A percentile compares a stretch with the other conserved stretches of the same genome.
Conservation (phyloP, 2,329 filamentous ascomycete species). For the Fusarium sp. region DNA sequence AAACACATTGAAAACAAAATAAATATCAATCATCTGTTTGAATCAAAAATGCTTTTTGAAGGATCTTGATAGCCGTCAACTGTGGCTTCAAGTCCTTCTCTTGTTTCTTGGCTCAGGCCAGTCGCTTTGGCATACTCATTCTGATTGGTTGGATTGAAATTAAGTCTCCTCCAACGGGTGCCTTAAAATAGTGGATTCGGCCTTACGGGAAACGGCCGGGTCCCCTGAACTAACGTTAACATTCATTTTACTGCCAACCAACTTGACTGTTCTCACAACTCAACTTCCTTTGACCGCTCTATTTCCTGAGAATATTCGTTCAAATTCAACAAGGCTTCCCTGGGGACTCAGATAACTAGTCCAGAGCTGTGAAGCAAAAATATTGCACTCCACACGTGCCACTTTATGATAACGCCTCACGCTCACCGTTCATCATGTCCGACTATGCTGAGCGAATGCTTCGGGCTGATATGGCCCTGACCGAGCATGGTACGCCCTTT, state of each 20-base stretch:
- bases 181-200: background rate
- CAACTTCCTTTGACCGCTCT: background rate
- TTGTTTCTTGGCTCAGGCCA: background rate
- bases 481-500: slow-evolving; percentile 9
- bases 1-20: too few relatives aligned
- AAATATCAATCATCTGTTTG: too few relatives aligned
- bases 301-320: background rate
- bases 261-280: background rate
- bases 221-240: background rate
- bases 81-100: background rate
- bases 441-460: background rate
- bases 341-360: fast-evolving
- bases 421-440: slow-evolving; percentile 1
- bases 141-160: background rate
- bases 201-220: background rate
- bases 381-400: background rate
- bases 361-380: background rate
- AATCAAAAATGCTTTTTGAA: too few relatives aligned
- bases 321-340: fast-evolving
- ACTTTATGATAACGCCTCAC: background rate
- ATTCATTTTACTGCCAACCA: background rate
- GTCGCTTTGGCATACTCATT: too few relatives aligned
- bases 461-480: slow-evolving; percentile 15
- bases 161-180: background rate
- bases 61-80: background rate